Evolutionary conservation across 352 stramenopile genomes (phyloP), one percentile per base, ranked within the genome.

Genomic region (Pythium monospermum): DNA sequence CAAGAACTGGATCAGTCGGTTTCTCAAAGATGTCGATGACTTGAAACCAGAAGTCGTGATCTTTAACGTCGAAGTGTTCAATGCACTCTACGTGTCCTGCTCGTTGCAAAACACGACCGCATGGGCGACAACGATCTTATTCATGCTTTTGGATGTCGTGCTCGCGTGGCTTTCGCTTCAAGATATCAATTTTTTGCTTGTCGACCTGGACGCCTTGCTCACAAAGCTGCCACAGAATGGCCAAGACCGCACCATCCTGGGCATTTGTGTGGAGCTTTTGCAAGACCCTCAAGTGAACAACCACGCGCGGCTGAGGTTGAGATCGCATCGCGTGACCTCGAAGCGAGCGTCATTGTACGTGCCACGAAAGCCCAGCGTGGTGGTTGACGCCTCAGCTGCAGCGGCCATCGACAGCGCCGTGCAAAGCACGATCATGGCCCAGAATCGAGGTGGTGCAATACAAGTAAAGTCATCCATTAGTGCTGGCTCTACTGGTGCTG

Each of bases 1-100:
- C 11, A 76, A 77, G 42, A 81, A 81, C 47, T 59, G 42, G 52
- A 69, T 65, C 13, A 39, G 41, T 13, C 31, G 31, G n/a, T 64
- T 59, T 18, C 46, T 70, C 15, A 15, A 36, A 10, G 13, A 49
- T 6, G 5, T 60, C 13, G 50, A 65, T 13, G 71, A 82, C 31
- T 13, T 62, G 6, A 73, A 77, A 25, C 66, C 69, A 5, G 58
- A 79, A 49, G 52, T 59, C 1, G 57, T 77, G 0, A 77, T 73
- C 31, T 73, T 83, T 46, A 73, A 75, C 23, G 61, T 71, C 6
- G 63, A 82, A n/a, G 45, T 83, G 37, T 79, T 79, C 45, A 60
- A 75, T 42, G 55, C 66, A 27, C 46, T 79, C 1, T 74, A 64
- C 27, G 55, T 78, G 1, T 54, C 68, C 2, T 55, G 43, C 15